Evolutionary conservation across 164 flowering plant species (phyloP), one percentile per base, ranked within the genome.

Genomic region (Aristolochia contorta): DNA sequence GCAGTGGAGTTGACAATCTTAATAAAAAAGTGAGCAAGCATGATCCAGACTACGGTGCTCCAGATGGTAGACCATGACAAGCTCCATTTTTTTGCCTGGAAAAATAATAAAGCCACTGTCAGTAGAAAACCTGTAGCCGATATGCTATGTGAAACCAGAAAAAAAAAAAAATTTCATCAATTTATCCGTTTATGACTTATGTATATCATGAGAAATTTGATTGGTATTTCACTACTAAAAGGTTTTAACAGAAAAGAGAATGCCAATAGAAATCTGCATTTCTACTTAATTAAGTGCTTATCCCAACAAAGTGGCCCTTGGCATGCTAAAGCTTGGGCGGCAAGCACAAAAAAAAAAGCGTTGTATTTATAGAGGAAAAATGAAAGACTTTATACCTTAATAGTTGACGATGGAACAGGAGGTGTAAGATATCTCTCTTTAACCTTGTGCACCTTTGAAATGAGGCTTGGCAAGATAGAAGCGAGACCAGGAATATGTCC

Each of bases 1-100:
- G 97, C 96, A 61, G 99, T 91, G 64, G 91, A 63, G 53, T 70
- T 85, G 60, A 94, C 83, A 53, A 91, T 85, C 83, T 85, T 83
- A 27, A 78, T 47, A 49, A 87, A 85, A 80, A 88, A 94, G 80
- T 85, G 83, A 63, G 86, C 19, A 46, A 94, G 84, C 95, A 91
- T 84, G 63, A 94, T 75, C 96, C 87, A 89, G 19, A 94, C 95
- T 5, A 91, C 66, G 4, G 85, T 71, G 65, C 84, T 93, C 99
- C 99, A 93, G 27, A 91, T 61, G 22, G 78, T 71, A 50, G 89
- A 71, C 61, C 87, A 71, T 24, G 99, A 94, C 54, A 94, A 76
- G 71, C 82, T 82, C 96, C 91, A 89, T 20, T 69, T 79, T 63
- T 78, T 83, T 67, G 62, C 87, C 98, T 88, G 82, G 47, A 12